Percentiles rank a stretch among this genome's conserved stretches.
phyloP scores from a whole-genome alignment of 1,139 yeast genomes.

The Lodderomyces metapsilosis region DNA sequence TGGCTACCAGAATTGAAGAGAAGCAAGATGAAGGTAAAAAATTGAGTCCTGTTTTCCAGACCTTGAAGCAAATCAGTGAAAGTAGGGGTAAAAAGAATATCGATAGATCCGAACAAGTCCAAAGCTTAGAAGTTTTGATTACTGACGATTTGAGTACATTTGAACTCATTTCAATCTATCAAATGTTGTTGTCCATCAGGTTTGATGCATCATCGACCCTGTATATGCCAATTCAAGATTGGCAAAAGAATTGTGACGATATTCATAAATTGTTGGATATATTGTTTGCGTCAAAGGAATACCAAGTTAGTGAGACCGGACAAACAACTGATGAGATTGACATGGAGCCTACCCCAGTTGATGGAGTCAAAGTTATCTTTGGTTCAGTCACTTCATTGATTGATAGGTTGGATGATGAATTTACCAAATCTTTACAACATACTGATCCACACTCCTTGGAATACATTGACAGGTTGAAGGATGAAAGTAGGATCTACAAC shows the following conservation, averaged over 20 bases:
- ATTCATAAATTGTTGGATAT: constrained; percentile 61
- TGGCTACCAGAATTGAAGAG: constrained; percentile 11
- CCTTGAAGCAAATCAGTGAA: constrained; percentile 75
- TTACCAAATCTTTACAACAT: constrained; percentile 79
- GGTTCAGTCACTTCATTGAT: constrained; percentile 86
- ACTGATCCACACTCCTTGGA: constrained; percentile 96
- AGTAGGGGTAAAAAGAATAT: constrained; percentile 95
- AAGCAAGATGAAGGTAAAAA: constrained; percentile 22
- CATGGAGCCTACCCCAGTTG: constrained; percentile 67
- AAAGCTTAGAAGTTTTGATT: constrained; percentile 64
- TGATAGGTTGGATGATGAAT: constrained; percentile 94
- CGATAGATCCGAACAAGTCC: constrained; percentile 78
- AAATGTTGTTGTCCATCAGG: constrained; percentile 83
- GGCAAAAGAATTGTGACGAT: constrained; percentile 72
- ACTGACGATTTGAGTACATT: constrained; percentile 48
- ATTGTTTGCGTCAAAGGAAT: constrained; percentile 61
- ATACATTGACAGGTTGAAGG: constrained; percentile 86
- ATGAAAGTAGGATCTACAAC: constrained; percentile 75
- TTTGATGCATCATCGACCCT: constrained; percentile 75
- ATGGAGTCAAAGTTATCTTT: constrained; percentile 72
- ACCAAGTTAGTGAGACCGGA: constrained; percentile 79
- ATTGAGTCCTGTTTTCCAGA: constrained; percentile 60
- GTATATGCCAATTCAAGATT: constrained; percentile 77
- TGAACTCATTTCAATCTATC: constrained; percentile 74
- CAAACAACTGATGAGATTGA: constrained; percentile 77